These are phyloP conservation scores for Cyclocybe cylindracea DNA, from an alignment of 768 basidiomycete species.

Conservation along the genomic window DNA sequence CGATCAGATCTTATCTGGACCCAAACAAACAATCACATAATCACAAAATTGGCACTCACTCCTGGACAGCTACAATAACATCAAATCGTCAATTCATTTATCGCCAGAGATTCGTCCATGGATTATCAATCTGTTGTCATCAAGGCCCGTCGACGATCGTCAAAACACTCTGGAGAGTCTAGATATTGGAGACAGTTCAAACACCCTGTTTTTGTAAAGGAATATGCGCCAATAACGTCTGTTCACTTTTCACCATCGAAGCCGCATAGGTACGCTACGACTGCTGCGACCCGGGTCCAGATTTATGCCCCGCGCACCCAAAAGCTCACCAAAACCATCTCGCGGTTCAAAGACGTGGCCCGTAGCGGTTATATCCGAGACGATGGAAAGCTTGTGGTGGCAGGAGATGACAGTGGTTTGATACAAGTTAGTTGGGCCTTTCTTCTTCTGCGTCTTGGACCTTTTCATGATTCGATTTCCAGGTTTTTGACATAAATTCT, in stretches of 20 bases:
- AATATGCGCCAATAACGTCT: conserved; percentile 94
- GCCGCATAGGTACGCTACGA: conserved; percentile 95
- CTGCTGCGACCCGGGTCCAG: conserved; percentile 90
- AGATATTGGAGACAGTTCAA: conserved; percentile 88
- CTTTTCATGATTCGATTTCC: conserved; percentile 6
- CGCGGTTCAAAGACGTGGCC: conserved; percentile 95
- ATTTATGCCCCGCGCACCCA: conserved; percentile 96
- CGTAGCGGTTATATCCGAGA: conserved; percentile 84
- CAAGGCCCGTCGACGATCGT: conserved; percentile 56
- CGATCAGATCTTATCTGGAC: conserved; percentile 40
- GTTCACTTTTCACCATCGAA: conserved; percentile 86
- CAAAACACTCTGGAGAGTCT: conserved; percentile 73
- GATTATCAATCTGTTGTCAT: conserved; percentile 81
- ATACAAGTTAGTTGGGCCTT: conserved; percentile 56
- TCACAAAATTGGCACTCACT: too few relatives aligned
- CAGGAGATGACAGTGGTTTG: conserved; percentile 91
- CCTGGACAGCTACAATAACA: background rate
- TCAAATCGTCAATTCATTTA: conserved; percentile 13
- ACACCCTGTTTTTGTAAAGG: conserved; percentile 92
- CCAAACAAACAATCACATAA: conserved; percentile 8
- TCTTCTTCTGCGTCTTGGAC: background rate
- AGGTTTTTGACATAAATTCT: conserved; percentile 93
- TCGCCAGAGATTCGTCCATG: conserved; percentile 40
- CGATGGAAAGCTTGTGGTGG: conserved; percentile 94
- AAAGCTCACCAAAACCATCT: conserved; percentile 94